Evolutionary conservation across 2,329 filamentous ascomycete species (phyloP).

Genomic region (Nemania diffusa): DNA sequence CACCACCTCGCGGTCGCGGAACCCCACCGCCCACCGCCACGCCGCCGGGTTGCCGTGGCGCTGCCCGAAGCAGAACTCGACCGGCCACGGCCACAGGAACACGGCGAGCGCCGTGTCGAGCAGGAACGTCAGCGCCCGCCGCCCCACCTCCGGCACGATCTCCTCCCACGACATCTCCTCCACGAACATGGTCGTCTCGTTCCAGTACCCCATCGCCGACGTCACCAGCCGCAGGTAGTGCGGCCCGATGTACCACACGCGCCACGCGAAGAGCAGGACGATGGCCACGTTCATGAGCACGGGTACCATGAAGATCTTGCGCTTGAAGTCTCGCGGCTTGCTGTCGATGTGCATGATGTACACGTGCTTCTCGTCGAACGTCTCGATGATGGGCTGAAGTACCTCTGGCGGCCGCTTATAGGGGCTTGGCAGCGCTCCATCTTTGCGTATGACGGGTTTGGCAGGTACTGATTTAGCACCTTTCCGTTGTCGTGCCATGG

Average conservation of each 20-base stretch:
- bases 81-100: conserved; percentile 78
- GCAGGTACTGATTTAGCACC: conserved; percentile 40
- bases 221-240: conserved; percentile 77
- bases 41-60: conserved; percentile 68
- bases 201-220: conserved; percentile 72
- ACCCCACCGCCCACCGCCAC: conserved; percentile 82
- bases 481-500: conserved; percentile 47
- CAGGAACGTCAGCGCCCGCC: conserved; percentile 73
- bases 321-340: conserved; percentile 76
- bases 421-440: conserved; percentile 64
- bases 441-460: conserved; percentile 44
- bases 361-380: conserved; percentile 74
- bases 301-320: conserved; percentile 83
- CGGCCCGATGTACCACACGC: conserved; percentile 74
- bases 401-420: conserved; percentile 74
- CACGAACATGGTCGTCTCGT: conserved; percentile 73
- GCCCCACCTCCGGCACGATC: conserved; percentile 65
- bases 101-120: conserved; percentile 77
- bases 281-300: conserved; percentile 79
- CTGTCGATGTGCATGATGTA: conserved; percentile 88
- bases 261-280: conserved; percentile 70
- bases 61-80: conserved; percentile 74
- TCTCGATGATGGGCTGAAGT: conserved; percentile 72
- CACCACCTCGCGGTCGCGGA: conserved; percentile 81
- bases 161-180: conserved; percentile 65